Conservation (phyloP, 768 basidiomycete species). For the Mycena leptocephala region DNA sequence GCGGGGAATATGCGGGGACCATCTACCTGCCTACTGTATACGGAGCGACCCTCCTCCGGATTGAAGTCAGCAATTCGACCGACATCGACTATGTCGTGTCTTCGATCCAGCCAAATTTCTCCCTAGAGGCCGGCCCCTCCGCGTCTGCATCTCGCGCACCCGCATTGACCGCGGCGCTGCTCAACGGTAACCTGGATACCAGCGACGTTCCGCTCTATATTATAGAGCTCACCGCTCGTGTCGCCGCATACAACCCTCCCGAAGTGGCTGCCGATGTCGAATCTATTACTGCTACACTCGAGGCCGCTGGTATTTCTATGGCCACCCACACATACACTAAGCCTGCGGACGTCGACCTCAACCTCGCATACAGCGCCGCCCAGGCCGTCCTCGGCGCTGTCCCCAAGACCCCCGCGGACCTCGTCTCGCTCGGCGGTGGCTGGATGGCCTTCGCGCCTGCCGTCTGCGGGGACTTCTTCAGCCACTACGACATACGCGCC, state of each 20-base stretch:
- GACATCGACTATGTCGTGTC: not conserved
- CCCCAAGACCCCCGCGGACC: not conserved
- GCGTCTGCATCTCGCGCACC: not conserved
- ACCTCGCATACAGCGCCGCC: not conserved
- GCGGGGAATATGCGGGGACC: conserved; percentile 7
- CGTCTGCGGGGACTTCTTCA: conserved; percentile 16
- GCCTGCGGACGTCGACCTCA: conserved; percentile 15
- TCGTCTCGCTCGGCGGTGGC: not conserved
- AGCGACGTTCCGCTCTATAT: not conserved
- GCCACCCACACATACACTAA: not conserved
- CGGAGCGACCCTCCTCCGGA: conserved; percentile 2
- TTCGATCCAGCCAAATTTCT: not conserved
- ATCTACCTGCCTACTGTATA: conserved; percentile 9
- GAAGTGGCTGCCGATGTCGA: not conserved
- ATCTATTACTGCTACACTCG: not conserved
- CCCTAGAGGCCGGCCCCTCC: not conserved
- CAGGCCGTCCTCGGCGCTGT: not conserved
- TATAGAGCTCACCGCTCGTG: conserved; percentile 12
- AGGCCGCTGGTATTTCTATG: not conserved
- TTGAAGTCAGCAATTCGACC: not conserved
- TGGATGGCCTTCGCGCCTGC: not conserved
- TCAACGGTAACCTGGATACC: not conserved
- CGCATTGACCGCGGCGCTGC: not conserved
- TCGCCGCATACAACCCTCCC: conserved; percentile 7
- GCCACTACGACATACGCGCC: not conserved